These are phyloP conservation scores for Claviceps sp. DNA, from an alignment of 2,329 filamentous ascomycete species.

Conservation along the genomic window DNA sequence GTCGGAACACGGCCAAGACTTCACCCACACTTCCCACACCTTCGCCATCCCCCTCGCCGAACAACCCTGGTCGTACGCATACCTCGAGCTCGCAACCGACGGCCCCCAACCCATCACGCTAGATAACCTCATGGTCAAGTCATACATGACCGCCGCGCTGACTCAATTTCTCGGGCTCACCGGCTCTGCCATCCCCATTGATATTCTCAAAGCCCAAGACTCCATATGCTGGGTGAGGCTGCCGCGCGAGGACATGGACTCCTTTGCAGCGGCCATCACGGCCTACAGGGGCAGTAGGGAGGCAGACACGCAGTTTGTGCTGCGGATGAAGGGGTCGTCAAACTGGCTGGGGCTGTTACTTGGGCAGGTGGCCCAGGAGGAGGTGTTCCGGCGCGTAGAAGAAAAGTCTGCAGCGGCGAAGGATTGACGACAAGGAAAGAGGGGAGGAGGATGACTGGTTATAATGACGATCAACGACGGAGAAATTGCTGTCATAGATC, in stretches of 20 bases:
- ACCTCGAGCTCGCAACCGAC: slow-evolving; percentile 33
- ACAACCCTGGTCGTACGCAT: slow-evolving; percentile 43
- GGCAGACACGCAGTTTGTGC: slow-evolving; percentile 30
- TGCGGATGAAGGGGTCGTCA: slow-evolving; percentile 44
- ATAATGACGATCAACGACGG: slow-evolving; percentile 3
- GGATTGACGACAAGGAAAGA: not conserved
- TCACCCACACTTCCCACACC: slow-evolving; percentile 35
- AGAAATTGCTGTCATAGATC: slow-evolving; percentile 2
- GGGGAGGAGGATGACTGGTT: slow-evolving; percentile 2
- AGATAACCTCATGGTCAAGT: slow-evolving; percentile 48
- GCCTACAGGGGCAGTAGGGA: slow-evolving; percentile 43
- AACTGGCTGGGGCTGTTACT: slow-evolving; percentile 51
- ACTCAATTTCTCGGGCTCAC: slow-evolving; percentile 56
- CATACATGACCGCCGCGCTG: slow-evolving; percentile 50
- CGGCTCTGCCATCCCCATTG: slow-evolving; percentile 53
- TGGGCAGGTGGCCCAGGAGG: slow-evolving; percentile 25
- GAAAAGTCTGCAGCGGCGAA: not conserved
- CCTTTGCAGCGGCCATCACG: slow-evolving; percentile 50
- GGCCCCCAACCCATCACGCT: slow-evolving; percentile 21
- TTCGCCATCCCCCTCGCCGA: slow-evolving; percentile 33
- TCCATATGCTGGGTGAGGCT: slow-evolving; percentile 50
- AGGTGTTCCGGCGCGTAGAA: slow-evolving; percentile 32
- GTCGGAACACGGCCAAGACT: slow-evolving; percentile 18
- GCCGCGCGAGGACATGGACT: slow-evolving; percentile 44
- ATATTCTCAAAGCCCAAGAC: slow-evolving; percentile 50